Base-by-base conservation (phyloP, 257 asterid species). In the Ballota nigra region DNA sequence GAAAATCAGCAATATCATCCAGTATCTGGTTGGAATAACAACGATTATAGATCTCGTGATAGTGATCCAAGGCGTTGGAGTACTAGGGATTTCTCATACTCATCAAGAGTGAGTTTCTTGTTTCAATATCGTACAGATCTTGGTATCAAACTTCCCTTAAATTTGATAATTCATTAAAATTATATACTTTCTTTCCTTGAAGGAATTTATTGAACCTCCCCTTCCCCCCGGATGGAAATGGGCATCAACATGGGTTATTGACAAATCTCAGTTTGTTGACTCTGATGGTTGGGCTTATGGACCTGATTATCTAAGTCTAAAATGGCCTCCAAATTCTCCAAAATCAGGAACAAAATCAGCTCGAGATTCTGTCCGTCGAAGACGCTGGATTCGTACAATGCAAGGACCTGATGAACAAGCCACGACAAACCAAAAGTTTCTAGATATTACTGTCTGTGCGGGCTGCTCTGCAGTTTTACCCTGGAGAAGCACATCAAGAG, bases 401-500 rank as follows among this genome's bases (percentile, higher is more conserved):
- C 80, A 87, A 79, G 79, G 77, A 78, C 70, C 70, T 77, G 82
- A 72, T 79, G 84, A 82, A 38, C 75, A 36, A 68, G 80, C 56
- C 61, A 64, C 70, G 33, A 71, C 69, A 63, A 81, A 66, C 76
- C 75, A 73, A 69, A 71, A 78, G 64, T 80, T 85, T 63, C 75
- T 79, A 72, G 86, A 83, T 74, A 78, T 63, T 76, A 78, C 79
- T 20, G 52, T 85, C 57, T 66, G 62, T 69, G 94, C 97, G 15
- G 92, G 89, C 77, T 74, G 83, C 82, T 84, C 88, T 29, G 66
- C 82, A 28, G 82, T 80, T 81, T 83, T 95, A 75, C 99, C 99
- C 19, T 95, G 98, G 99, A 78, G 86, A 84, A 84, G 92, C 86
- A 86, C 81, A 79, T 83, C 86, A 66, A 81, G 61, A 81, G 81